These are phyloP conservation scores for Neonectria neomacrospora DNA, from an alignment of 2,329 filamentous ascomycete genomes.

Conservation along the genomic window DNA sequence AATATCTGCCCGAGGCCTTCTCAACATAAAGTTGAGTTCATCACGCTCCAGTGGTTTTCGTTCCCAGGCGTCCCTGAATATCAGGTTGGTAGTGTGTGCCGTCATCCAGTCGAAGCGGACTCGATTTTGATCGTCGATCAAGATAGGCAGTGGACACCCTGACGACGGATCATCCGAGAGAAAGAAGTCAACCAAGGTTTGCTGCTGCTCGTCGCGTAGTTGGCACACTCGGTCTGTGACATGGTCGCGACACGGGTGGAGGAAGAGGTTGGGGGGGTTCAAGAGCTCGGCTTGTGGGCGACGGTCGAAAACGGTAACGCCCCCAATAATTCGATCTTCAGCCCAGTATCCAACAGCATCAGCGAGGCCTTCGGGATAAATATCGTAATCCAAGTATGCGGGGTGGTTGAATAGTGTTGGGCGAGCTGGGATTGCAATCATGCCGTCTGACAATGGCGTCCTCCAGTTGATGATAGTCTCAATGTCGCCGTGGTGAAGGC, in stretches of 20 bases:
- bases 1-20: background rate
- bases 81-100: background rate
- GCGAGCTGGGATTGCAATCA: background rate
- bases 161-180: background rate
- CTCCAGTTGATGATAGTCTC: background rate
- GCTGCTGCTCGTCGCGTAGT: background rate
- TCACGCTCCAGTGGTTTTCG: background rate
- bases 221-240: background rate
- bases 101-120: background rate
- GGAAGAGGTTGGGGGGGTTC: background rate
- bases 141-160: background rate
- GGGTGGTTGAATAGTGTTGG: background rate
- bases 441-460: background rate
- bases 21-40: background rate
- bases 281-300: background rate
- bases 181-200: background rate
- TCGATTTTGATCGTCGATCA: background rate
- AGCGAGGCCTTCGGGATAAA: slow-evolving; percentile 2
- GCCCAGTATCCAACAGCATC: slow-evolving; percentile 3
- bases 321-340: background rate
- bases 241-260: background rate
- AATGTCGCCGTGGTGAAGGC: background rate
- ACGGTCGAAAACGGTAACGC: background rate
- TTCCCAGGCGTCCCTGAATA: background rate
- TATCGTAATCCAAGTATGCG: background rate